Conservation (phyloP, 2,329 filamentous ascomycete genomes). For the Ustilaginoidea virens region DNA sequence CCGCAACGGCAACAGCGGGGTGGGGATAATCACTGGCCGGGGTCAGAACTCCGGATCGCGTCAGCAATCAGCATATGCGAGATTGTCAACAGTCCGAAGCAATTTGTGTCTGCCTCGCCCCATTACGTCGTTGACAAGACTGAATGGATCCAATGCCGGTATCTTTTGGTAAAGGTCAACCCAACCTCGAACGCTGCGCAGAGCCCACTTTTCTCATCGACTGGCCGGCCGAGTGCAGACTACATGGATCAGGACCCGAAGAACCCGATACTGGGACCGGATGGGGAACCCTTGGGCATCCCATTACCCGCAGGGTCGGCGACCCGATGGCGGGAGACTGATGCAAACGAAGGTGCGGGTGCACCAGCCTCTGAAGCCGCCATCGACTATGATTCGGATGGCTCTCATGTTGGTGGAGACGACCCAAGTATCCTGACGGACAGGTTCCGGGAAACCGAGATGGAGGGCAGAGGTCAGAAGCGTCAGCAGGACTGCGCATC, state of each 20-base stretch:
- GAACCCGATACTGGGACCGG: constrained; percentile 4
- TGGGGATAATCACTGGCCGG: no score
- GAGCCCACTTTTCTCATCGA: constrained; percentile 6
- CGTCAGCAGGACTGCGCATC: no score
- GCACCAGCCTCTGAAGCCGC: no score
- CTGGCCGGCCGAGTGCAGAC: constrained; percentile 1
- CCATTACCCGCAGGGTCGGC: constrained; percentile 14
- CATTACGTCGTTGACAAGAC: constrained; percentile 59
- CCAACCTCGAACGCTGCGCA: constrained; percentile 4
- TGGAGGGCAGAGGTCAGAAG: neutral
- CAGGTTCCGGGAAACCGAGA: neutral
- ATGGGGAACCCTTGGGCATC: constrained; percentile 6
- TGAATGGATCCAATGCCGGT: constrained; percentile 84
- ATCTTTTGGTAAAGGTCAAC: constrained; percentile 44
- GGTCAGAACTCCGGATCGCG: constrained; percentile 46
- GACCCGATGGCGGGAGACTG: neutral
- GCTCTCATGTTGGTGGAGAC: constrained; percentile 1
- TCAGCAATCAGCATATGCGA: constrained; percentile 64
- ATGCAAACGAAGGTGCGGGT: neutral
- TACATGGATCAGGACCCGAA: constrained; percentile 15
- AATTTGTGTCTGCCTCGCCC: constrained; percentile 40
- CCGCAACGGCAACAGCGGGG: no score
- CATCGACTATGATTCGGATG: neutral
- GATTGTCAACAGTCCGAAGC: constrained; percentile 55
- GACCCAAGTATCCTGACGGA: constrained; percentile 1